These are phyloP conservation scores for Teratosphaeria epicoccoides DNA, from an alignment of 2,329 filamentous ascomycete species.

Conservation along the genomic window DNA sequence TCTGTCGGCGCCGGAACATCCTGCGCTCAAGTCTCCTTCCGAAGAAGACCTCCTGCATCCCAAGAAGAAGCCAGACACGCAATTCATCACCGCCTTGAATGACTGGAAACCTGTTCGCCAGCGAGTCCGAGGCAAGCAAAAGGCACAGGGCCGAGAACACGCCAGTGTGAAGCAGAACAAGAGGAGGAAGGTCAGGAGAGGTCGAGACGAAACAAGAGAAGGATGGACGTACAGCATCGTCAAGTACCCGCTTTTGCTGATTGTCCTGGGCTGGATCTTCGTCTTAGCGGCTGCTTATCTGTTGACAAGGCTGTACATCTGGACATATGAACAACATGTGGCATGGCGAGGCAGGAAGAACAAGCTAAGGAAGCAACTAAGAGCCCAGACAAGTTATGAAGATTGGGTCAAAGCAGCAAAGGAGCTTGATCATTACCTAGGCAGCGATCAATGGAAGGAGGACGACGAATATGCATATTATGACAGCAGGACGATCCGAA, in stretches of 20 bases:
- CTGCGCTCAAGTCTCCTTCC: conserved; percentile 50
- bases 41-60: conserved; percentile 43
- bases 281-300: conserved; percentile 66
- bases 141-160: conserved; percentile 1
- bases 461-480: conserved; percentile 69
- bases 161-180: conserved; percentile 25
- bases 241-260: conserved; percentile 81
- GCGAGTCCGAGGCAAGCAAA: conserved; percentile 44
- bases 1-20: conserved; percentile 54
- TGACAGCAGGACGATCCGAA: conserved; percentile 70
- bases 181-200: conserved; percentile 35
- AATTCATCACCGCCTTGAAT: conserved; percentile 79
- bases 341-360: conserved; percentile 79
- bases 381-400: conserved; percentile 60
- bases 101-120: conserved; percentile 90
- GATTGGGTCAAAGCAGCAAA: conserved; percentile 77
- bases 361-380: conserved; percentile 58
- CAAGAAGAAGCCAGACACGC: conserved; percentile 29
- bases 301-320: conserved; percentile 78
- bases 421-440: conserved; percentile 68
- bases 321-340: conserved; percentile 80
- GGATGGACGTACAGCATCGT: conserved; percentile 80
- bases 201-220: conserved; percentile 84
- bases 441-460: conserved; percentile 70
- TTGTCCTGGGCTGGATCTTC: conserved; percentile 70